Evolutionary conservation across 257 asterid genomes (phyloP), one percentile per base, ranked within the genome.

Genomic region (Fraxinus anomala): DNA sequence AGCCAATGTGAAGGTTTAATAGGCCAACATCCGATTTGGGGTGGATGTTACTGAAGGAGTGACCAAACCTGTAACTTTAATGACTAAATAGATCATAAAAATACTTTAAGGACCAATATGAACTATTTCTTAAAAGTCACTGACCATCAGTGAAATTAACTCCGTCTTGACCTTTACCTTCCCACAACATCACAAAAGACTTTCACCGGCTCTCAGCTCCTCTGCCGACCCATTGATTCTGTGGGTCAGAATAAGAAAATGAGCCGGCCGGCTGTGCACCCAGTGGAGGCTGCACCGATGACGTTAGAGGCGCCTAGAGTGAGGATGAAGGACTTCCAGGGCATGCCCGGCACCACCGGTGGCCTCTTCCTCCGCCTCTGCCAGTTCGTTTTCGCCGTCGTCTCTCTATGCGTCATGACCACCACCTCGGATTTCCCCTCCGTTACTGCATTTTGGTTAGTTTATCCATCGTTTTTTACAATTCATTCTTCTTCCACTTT

Each of bases 181-280:
- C 66, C 0, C 10, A 56, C n/a, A n/a, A 1, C 26, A 56, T 1
- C 66, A 0, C 66, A n/a, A 21, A 51, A 21, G 9, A 12, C 11
- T 61, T 61, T 61, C 34, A 61, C 34, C 33, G 33, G 31, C 68
- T 9, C 68, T 61, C 34, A 11, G 33, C 68, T 61, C 7, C 34
- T 24, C 6, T 9, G 68, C 34, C 33, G 14, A 9, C 31, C 16
- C 17, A 3, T 23, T 10, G 63, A 8, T 61, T 61, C 10, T 0
- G 14, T 24, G 13, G 33, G 6, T 61, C 34, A 23, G 47, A 70
- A 34, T 63, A 70, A 67, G 37, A 80, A 71, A 81, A 90, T 91
- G 98, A 91, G 94, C 87, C 81, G 93, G 56, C 94, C 97, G 83
- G 88, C 89, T 81, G 97, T 93, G 75, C 97, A 91, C 75, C 98